A percentile compares a stretch with the other conserved stretches of the same genome.
phyloP scores from a whole-genome alignment of 192 early-diverging fungal genomes.

The Chytriomyces sp. region DNA sequence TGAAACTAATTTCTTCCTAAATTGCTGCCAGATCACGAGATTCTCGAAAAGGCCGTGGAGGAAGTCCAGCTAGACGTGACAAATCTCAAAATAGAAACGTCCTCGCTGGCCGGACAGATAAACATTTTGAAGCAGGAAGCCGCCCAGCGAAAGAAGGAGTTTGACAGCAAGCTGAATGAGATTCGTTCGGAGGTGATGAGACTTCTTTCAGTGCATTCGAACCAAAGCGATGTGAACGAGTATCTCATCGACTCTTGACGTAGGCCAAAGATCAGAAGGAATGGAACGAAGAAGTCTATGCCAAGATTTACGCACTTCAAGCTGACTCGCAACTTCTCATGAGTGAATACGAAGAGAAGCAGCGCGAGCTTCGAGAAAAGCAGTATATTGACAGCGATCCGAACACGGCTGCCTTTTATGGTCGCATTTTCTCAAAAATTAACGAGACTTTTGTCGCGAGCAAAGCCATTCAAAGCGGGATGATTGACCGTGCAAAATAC shows the following conservation, averaged over 20 bases:
- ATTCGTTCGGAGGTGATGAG: neutral
- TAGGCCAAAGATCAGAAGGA: slow-evolving; percentile 6
- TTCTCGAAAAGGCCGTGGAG: slow-evolving; percentile 16
- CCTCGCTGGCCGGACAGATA: slow-evolving; percentile 23
- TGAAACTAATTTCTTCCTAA: neutral
- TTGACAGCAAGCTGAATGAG: slow-evolving; percentile 16
- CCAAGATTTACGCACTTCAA: slow-evolving; percentile 22
- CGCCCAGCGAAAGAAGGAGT: slow-evolving; percentile 15
- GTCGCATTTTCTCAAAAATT: slow-evolving; percentile 19
- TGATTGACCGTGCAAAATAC: slow-evolving; percentile 22
- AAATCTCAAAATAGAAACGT: slow-evolving; percentile 23
- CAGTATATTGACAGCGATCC: slow-evolving; percentile 16
- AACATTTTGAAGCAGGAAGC: slow-evolving; percentile 31
- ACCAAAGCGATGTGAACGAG: too few species aligned
- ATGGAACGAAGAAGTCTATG: slow-evolving; percentile 31
- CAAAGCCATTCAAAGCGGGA: slow-evolving; percentile 30
- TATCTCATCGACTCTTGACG: too few species aligned
- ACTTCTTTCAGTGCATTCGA: too few species aligned
- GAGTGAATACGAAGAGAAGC: slow-evolving; percentile 34
- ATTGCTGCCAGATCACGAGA: slow-evolving; percentile 5
- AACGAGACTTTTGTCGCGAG: slow-evolving; percentile 30
- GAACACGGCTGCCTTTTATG: slow-evolving; percentile 27
- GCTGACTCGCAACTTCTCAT: slow-evolving; percentile 22
- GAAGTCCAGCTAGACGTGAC: slow-evolving; percentile 19
- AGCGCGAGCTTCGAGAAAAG: slow-evolving; percentile 22